Conservation (phyloP, 1,284 basidiomycete species). For the Phylloporus sp. region DNA sequence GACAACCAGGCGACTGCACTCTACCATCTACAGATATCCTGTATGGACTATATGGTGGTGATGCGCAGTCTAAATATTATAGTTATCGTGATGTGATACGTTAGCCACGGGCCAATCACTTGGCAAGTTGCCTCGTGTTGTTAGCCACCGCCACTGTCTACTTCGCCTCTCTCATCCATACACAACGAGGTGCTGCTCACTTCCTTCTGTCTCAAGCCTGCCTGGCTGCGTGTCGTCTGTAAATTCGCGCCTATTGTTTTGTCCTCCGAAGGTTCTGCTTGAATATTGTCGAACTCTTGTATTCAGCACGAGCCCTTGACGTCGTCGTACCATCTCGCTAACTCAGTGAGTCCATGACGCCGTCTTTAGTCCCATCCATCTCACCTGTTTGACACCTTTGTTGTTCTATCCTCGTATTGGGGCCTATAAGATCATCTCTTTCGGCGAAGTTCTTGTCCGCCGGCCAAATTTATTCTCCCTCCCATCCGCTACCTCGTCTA, state of each 20-base stretch:
- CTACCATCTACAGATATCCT: background rate
- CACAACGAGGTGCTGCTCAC: no score
- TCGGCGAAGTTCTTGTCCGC: background rate
- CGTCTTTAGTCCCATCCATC: background rate
- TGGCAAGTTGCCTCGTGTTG: no score
- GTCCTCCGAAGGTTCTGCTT: background rate
- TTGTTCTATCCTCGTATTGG: no score
- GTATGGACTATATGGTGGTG: background rate
- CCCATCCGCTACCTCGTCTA: background rate
- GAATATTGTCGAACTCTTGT: no score
- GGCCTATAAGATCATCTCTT: background rate
- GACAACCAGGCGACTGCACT: no score
- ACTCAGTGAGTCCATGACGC: background rate
- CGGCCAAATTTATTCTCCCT: background rate
- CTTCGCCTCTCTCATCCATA: no score
- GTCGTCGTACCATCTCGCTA: background rate
- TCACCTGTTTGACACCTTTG: no score
- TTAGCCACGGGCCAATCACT: no score
- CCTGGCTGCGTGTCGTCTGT: background rate
- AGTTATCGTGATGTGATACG: no score
- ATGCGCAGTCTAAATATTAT: background rate
- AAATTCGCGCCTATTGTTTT: background rate
- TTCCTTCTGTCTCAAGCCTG: no score
- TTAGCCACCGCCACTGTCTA: no score
- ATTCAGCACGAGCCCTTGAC: background rate